Conservation (phyloP, 202 grass and related monocot genomes). For the Schoenoplectus tabernaemontani region DNA sequence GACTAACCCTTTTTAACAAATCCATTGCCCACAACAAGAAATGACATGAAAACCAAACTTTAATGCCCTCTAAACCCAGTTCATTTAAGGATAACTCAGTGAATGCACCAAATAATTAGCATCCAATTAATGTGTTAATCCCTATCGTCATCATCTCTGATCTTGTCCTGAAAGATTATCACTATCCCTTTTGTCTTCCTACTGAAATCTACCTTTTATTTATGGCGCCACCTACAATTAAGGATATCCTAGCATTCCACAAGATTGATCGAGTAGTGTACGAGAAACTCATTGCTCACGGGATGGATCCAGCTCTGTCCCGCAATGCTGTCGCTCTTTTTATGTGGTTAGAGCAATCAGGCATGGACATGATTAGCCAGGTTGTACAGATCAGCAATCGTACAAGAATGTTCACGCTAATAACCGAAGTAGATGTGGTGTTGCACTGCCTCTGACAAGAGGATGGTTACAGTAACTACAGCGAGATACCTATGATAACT, state of each 20-base stretch:
- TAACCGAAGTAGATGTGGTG: slow-evolving; percentile 10
- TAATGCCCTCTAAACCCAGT: too few species aligned
- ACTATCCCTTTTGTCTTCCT: neutral
- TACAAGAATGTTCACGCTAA: neutral
- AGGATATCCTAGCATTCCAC: slow-evolving; percentile 31
- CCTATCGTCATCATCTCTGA: too few species aligned
- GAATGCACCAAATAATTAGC: neutral
- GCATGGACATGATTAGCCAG: slow-evolving; percentile 7
- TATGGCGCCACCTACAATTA: slow-evolving; percentile 27
- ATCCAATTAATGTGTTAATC: neutral
- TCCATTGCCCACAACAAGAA: too few species aligned
- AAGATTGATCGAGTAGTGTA: slow-evolving; percentile 17
- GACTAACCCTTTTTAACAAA: too few species aligned
- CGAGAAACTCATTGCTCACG: slow-evolving; percentile 7
- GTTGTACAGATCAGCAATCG: neutral
- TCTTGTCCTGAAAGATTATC: neutral
- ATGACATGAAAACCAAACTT: too few species aligned
- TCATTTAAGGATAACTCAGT: neutral
- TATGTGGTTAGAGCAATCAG: slow-evolving; percentile 29
- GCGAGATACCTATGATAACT: slow-evolving; percentile 26
- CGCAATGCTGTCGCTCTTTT: slow-evolving; percentile 20
- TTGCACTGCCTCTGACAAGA: slow-evolving; percentile 17
- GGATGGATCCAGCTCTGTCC: neutral
- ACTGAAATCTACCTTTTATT: neutral
- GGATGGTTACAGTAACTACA: neutral